Evolutionary conservation across 2,329 filamentous ascomycete genomes (phyloP).

Genomic region (Mariannaea elegans): DNA sequence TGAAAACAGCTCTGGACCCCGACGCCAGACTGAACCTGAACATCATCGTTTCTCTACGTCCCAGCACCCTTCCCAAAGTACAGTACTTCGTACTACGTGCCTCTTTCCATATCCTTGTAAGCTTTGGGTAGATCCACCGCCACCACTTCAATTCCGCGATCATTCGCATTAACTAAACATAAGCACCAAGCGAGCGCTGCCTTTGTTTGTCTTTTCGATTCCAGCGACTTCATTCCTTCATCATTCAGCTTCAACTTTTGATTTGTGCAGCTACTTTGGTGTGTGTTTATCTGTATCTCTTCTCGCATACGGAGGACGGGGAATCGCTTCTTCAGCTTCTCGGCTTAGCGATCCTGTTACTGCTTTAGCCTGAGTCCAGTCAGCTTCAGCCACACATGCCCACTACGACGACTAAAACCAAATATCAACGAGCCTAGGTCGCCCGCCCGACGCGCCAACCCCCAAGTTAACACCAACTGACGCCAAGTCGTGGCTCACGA

Average conservation of each 20-base stretch:
- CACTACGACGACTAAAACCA: slow-evolving; percentile 7
- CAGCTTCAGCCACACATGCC: slow-evolving; percentile 25
- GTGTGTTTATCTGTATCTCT: no score
- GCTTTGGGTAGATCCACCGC: not conserved
- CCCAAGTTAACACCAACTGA: slow-evolving; percentile 1
- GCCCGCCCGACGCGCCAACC: not conserved
- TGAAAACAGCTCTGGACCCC: no score
- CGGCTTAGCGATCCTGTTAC: not conserved
- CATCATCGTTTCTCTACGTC: slow-evolving; percentile 11
- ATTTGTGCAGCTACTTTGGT: no score
- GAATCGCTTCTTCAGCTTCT: not conserved
- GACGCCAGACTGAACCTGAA: not conserved
- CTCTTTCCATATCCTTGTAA: not conserved
- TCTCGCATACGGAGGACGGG: no score
- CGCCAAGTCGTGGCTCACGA: not conserved
- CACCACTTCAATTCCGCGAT: not conserved
- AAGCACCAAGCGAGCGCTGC: not conserved
- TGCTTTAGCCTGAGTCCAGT: slow-evolving; percentile 12
- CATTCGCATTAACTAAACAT: not conserved
- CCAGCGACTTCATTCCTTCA: not conserved
- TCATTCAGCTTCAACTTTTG: not conserved
- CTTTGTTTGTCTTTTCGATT: not conserved
- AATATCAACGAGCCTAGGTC: no score
- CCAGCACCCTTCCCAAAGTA: no score
- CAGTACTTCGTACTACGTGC: no score